A percentile compares a stretch with the other conserved stretches of the same genome.
These are phyloP conservation scores for Amanita inopinata DNA, from an alignment of 768 basidiomycete species.

Conservation along the genomic window DNA sequence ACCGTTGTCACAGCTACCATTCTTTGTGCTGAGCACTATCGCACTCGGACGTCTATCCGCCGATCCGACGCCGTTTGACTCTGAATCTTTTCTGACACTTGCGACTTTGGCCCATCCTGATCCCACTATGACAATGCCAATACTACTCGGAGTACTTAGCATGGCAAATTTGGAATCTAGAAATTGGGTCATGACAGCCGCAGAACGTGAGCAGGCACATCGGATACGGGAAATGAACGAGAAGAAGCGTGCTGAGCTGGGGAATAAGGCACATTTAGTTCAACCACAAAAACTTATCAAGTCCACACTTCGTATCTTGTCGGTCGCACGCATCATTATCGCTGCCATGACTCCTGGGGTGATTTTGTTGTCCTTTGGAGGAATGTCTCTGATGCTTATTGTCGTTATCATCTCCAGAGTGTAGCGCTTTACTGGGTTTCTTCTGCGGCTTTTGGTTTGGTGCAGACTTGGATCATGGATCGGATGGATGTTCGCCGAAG, in stretches of 20 bases:
- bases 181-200: slow-evolving; percentile 59
- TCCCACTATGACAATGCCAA: slow-evolving; percentile 58
- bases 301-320: slow-evolving; percentile 41
- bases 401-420: slow-evolving; percentile 30
- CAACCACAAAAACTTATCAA: slow-evolving; percentile 40
- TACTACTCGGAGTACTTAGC: slow-evolving; percentile 62
- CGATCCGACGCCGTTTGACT: slow-evolving; percentile 59
- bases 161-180: slow-evolving; percentile 75
- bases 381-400: slow-evolving; percentile 6
- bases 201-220: slow-evolving; percentile 41
- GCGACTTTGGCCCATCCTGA: slow-evolving; percentile 64
- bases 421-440: slow-evolving; percentile 70
- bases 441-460: slow-evolving; percentile 62
- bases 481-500: slow-evolving; percentile 43
- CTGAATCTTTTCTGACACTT: slow-evolving; percentile 69
- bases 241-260: slow-evolving; percentile 33
- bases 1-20: slow-evolving; percentile 56
- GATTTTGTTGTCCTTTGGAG: slow-evolving; percentile 15
- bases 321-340: slow-evolving; percentile 57
- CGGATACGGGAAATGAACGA: slow-evolving; percentile 38
- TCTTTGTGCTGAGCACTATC: slow-evolving; percentile 61
- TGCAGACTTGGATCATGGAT: slow-evolving; percentile 69
- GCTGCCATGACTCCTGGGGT: slow-evolving; percentile 69
- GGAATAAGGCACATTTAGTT: slow-evolving; percentile 29
- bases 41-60: slow-evolving; percentile 45